Base-by-base conservation (phyloP, 2,329 filamentous ascomycete species). In the Chrysosporium keratinophilum region DNA sequence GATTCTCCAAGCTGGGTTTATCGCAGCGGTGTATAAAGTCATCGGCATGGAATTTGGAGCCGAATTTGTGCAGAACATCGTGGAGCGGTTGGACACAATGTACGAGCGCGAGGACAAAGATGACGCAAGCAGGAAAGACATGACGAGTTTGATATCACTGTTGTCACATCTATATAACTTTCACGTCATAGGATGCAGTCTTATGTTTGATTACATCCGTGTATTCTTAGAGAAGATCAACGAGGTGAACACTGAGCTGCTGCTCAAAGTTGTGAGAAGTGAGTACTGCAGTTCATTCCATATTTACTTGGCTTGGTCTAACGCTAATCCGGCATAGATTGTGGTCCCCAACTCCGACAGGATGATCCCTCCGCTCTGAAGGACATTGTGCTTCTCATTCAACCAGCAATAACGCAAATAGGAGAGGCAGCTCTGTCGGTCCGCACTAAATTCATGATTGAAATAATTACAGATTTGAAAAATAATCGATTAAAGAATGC, bases 391-490 rank as follows among this genome's bases (percentile, higher is more conserved):
- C 74, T 84, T 10, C 76, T 88, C 48, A 79, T 97, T 55, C 87
- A 88, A 59, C 82, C 84, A 19, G 81, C 84, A 1, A 79, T 90
- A 2, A 75, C 80, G 0, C 82, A 81, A 56, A 73, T 78, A 35
- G 87, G 85, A 3, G 81, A 87, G 62, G 74, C 75, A 11, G 85
- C 82, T 17, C 74, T 95, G 28, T 91, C 89, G 1, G 87, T 90
- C 9, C 83, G 93, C 54, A 96, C 91, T 1, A 94, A 87, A 61
- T 96, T 96, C 71, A 97, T 97, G 90, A 87, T 98, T 50, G 91
- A 97, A 64, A 93, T 86, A 0, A 95, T 98, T 67, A 88, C 87
- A 56, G 88, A 95, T 63, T 76, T 98, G 31, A 95, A 95, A 68
- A 95, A 95, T 74, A 96, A 93, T 70, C 88, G 88, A 56, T 78